Evolutionary conservation across 176 grass and related monocot genomes (phyloP).

Genomic region (Carex pumila): DNA sequence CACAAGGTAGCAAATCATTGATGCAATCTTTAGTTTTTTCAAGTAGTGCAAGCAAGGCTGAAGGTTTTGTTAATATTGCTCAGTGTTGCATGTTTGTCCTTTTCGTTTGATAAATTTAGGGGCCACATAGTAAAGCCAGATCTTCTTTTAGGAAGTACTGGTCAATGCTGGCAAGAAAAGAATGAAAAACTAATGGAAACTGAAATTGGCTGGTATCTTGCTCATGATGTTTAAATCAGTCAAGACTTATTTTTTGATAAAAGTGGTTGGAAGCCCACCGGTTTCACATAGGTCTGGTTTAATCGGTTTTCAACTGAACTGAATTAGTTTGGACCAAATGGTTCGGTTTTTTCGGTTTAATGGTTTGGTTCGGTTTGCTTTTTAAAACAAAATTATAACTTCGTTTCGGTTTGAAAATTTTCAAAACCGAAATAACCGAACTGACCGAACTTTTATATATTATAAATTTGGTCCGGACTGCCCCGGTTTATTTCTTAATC

Average conservation of each 20-base stretch:
- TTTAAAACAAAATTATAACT: no score
- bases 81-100: background rate
- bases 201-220: background rate
- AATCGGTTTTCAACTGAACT: no score
- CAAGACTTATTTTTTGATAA: background rate
- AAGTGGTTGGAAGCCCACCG: no score
- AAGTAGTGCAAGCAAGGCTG: background rate
- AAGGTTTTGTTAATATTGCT: background rate
- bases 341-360: no score
- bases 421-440: no score
- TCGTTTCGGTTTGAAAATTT: no score
- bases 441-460: no score
- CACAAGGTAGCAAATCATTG: background rate
- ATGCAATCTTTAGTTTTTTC: background rate
- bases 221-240: constrained; percentile 1
- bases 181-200: background rate
- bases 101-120: background rate
- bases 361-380: no score
- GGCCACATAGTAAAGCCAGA: background rate
- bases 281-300: no score
- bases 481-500: no score
- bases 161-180: background rate
- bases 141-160: background rate
- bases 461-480: no score
- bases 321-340: no score